Evolutionary conservation across 352 stramenopile genomes (phyloP), one percentile per base, ranked within the genome.

Genomic region (Stramenopiles sp.): DNA sequence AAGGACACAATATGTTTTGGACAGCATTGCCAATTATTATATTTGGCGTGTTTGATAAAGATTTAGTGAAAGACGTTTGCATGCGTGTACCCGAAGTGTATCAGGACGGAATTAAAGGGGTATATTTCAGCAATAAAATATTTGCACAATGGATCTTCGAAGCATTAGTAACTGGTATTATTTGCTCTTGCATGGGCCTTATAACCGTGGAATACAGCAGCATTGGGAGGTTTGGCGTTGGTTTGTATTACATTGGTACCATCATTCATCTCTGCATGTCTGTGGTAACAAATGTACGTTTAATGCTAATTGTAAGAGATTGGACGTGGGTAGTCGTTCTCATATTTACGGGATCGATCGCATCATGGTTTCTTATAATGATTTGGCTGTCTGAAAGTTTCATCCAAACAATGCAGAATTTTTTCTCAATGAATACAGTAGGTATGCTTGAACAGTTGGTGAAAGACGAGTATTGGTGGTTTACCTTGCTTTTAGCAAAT

Each of bases 1-100:
- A 92, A 79, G 82, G 90, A 23, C 91, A 89, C 82, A 92, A 92
- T 80, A 87, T 92, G 7, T 87, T 86, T 78, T 93, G 91, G 81
- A 93, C 88, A 7, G 85, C 87, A 29, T 80, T 91, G 1, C 87
- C 88, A 0, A 81, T 92, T 23, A 83, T 93, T 30, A 84, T 84
- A 43, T 90, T 90, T 33, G 81, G 81, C 31, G 79, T 84, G 30
- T 30, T 84, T 13, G 63, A 83, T 20, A 69, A 69, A 69, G 53
- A 69, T 69, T 27, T 69, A 69, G 53, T 69, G 20, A 69, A 69
- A 27, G 20, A 27, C 20, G 27, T 69, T 69, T 20, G 20, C 20
- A 69, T 69, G 53, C 53, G 27, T 20, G 27, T 69, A 69, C 53
- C 53, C 20, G 53, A 69, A 27, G 53, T 69, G 53, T 69, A 69